Evolutionary conservation across 1,139 yeast species (phyloP).

Genomic region (Diutina mesorugosa): DNA sequence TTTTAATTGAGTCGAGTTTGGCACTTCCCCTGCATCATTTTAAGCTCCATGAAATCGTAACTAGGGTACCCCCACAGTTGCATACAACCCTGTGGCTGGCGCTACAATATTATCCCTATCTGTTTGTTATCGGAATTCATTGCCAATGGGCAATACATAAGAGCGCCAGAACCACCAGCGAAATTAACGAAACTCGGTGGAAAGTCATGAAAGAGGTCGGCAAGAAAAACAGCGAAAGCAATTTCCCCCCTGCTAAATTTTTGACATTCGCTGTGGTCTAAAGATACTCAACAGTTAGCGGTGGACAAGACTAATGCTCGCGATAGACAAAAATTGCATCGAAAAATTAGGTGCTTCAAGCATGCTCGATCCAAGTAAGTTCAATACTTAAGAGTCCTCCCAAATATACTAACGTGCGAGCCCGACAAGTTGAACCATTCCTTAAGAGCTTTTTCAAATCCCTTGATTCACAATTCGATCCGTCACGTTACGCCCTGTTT

Average conservation of each 20-base stretch:
- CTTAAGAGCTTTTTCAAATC: slow-evolving; percentile 24
- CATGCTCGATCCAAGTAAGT: slow-evolving; percentile 16
- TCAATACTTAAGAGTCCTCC: neutral
- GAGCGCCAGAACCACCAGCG: neutral
- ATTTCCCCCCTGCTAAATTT: too few species aligned
- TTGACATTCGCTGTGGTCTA: neutral
- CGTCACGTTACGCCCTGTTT: slow-evolving; percentile 20
- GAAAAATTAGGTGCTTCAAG: neutral
- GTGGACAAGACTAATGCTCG: neutral
- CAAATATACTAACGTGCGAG: slow-evolving; percentile 10
- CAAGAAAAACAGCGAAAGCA: too few species aligned
- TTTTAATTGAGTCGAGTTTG: neutral
- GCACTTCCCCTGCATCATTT: neutral
- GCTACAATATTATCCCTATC: neutral
- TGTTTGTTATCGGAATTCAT: too few species aligned
- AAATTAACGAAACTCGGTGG: too few species aligned
- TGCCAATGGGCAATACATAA: neutral
- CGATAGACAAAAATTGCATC: neutral
- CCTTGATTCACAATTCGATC: slow-evolving; percentile 21
- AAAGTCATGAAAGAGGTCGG: too few species aligned
- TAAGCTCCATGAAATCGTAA: neutral
- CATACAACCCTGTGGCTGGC: neutral
- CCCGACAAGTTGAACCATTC: slow-evolving; percentile 34
- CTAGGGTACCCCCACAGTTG: neutral
- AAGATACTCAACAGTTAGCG: neutral